Base-by-base conservation (phyloP, 208 protist genomes). In the Phytomonas sp. region DNA sequence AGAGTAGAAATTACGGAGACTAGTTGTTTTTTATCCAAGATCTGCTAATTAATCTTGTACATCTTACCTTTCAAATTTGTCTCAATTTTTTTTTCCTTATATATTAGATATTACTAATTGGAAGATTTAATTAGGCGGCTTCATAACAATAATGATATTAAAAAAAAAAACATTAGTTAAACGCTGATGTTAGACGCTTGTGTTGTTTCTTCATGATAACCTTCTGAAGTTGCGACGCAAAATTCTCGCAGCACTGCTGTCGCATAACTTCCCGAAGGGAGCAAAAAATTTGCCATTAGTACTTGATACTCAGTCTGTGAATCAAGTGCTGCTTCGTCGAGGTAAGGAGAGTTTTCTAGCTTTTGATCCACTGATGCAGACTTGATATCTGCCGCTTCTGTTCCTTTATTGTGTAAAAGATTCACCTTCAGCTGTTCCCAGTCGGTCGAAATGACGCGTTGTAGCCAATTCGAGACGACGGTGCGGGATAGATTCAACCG, bases 191-290 rank as follows among this genome's bases (percentile, higher is more conserved):
- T 26, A 7, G 45, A 12, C 19, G 26, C 45, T 26, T 56, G 45
- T 19, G 19, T 19, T 7, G 16, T 29, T 67, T 69, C 30, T 56
- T 59, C 31, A 68, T 83, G 78, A 26, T 82, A 80, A 31, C 63
- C 71, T 29, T 95, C 87, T 4, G 76, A 74, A 32, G 73, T 76
- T 1, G 78, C 70, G 16, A 80, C 69, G 33, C 78, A 82, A 62
- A 96, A 87, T 76, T 96, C 92, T 10, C 92, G 72, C 29, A 96
- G 72, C 33, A 96, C 86, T 42, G 73, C 86, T 2, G 92, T 96
- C 26, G 92, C 92, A 69, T 96, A 96, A 69, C 84, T 84, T 6
- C 92, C 92, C 11, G 92, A 81, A 10, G 89, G 92, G 26, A 96
- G 83, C 0, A 81, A 79, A 70, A 96, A 96, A 60, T 83, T 63